Base-by-base conservation (phyloP, 2,329 filamentous ascomycete species). In the Bipolaris oryzae region DNA sequence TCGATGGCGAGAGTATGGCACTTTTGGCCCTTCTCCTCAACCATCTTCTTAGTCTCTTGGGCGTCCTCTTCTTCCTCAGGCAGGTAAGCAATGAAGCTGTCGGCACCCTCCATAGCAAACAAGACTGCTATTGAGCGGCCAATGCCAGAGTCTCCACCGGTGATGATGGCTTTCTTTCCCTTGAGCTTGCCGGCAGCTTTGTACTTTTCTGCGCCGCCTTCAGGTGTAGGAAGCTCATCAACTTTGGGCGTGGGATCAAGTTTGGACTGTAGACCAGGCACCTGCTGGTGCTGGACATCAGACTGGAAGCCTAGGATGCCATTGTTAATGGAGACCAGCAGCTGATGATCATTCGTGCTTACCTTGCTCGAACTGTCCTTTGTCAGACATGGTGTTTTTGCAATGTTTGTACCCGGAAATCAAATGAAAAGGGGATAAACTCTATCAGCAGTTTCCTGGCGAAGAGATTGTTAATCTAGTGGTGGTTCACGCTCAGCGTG, bases 51-150 rank as follows among this genome's bases (percentile, higher is more conserved):
- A 20, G 91, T 94, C 62, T 90, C 84, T 64, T 89, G 81, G 0
- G 91, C 91, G 66, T 94, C 91, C 43, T 85, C 79, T 72, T 94
- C 86, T 74, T 96, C 91, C 33, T 89, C 84, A 0, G 88, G 86
- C 0, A 92, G 81, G 68, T 95, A 91, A 3, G 85, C 84, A 63
- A 95, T 92, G 55, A 89, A 81, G 48, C 84, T 85, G 60, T 90
- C 86, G 13, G 89, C 90, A 5, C 90, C 91, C 75, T 95, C 91
- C 82, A 91, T 89, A 37, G 90, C 90, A 67, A 89, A 95, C 0
- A 95, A 81, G 15, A 94, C 82, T 1, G 91, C 89, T 1, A 88
- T 85, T 1, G 91, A 87, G 35, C 89, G 86, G 6, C 91, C 90
- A 62, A 95, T 94, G 1, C 91, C 90, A 6, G 85, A 88, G 75